Base-by-base conservation (phyloP, 2,329 filamentous ascomycete genomes). In the Metarhizium humberi region DNA sequence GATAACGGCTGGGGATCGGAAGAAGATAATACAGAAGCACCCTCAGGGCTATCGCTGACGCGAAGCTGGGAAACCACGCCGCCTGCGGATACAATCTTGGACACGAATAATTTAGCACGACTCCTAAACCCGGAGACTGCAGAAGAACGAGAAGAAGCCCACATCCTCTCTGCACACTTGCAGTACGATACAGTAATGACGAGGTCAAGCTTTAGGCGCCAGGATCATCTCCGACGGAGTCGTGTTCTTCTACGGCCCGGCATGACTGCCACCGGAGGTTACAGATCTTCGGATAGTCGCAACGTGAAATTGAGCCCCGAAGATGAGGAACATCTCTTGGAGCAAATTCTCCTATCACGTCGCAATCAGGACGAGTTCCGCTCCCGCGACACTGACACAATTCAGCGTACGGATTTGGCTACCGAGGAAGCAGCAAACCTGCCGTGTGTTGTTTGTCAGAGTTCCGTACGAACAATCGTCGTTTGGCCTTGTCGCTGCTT, bases 401-500 rank as follows among this genome's bases (percentile, higher is more conserved):
- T 6, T 46, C 18, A 14, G 20, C 11, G 7, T 11, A 36, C 20
- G 3, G 38, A 16, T n/a, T 14, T 25, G 29, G 82, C 82, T 5
- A 87, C 87, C 0, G 81, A 92, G 66, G 89, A 88, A 1, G 71
- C 69, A 2, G 81, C 85, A 34, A 82, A 90, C 0, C 90, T 91
- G 3, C 88, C 89, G 61, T 99, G 94, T 65, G 94, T 97, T 1
- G 90, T 99, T 4, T 99, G 94, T 67, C 92, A 97, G 69, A 84
- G 84, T 54, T 80, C 82, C n/a, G 85, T 91, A 3, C 80, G 94
- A 18, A 95, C 89, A 7, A 88, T 97, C 58, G 88, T 99, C 54
- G 87, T 96, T 2, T 97, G 94, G 94, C 94, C 94, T 0, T 99
- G 94, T 68, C 88, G 94, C 2, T 99, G 94, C 67, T 78, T 99